Conservation (phyloP, 495 filamentous ascomycete species). For the Schizothecium vesticola region DNA sequence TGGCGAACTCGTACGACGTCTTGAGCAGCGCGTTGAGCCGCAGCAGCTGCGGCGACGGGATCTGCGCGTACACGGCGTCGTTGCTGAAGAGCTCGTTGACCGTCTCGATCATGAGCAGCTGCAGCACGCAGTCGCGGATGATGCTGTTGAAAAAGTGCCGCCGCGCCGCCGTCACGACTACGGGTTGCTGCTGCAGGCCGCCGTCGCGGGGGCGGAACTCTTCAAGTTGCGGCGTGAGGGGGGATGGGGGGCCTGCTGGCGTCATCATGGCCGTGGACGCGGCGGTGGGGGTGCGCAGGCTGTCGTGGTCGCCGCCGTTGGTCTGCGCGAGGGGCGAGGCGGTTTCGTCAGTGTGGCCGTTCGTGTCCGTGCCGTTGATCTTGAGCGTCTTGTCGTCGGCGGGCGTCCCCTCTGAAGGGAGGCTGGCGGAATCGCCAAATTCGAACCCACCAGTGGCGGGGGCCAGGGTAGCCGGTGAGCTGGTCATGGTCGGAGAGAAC, state of each 20-base stretch:
- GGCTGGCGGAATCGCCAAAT: conserved; percentile 39
- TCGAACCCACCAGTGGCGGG: conserved; percentile 1
- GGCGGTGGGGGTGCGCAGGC: conserved; percentile 3
- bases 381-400: conserved; percentile 54
- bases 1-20: conserved; percentile 91
- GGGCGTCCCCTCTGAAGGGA: conserved; percentile 32
- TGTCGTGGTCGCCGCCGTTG: conserved; percentile 27
- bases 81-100: conserved; percentile 98
- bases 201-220: conserved; percentile 75
- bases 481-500: conserved; percentile 75
- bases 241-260: conserved; percentile 18
- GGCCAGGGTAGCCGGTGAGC: conserved; percentile 27
- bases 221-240: conserved; percentile 56
- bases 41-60: conserved; percentile 80
- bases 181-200: conserved; percentile 72
- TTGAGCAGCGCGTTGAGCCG: conserved; percentile 91
- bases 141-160: conserved; percentile 99
- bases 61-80: conserved; percentile 88
- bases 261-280: conserved; percentile 10
- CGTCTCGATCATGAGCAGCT: conserved; percentile 98
- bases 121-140: conserved; percentile 97
- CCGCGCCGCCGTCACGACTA: conserved; percentile 85
- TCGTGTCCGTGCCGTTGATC: conserved; percentile 52
- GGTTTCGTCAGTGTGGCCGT: conserved; percentile 24
- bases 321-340: conserved; percentile 24